Evolutionary conservation across 2,329 filamentous ascomycete species (phyloP), one percentile per base, ranked within the genome.

Genomic region (Cladophialophora carrionii): DNA sequence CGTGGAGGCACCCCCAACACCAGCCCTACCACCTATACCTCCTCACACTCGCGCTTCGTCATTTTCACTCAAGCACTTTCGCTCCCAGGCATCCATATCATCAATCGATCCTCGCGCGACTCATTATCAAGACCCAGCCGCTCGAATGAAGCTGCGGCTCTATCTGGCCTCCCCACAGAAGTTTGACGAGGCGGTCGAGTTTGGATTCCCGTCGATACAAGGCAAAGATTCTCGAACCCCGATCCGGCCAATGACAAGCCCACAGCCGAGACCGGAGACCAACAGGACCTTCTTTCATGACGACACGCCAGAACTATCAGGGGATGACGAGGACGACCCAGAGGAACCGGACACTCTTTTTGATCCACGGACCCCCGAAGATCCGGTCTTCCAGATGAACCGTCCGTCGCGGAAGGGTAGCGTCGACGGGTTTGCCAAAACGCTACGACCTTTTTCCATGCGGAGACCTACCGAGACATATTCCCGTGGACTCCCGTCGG

Each of bases 111-210:
- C 88, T 4, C 83, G 85, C 37, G 90, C 91, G 3, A 86, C 90
- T 43, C 90, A 96, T 78, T 97, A 96, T 73, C 91, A 92, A 75
- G 92, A 97, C 72, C 92, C 92, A 0, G 91, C 96, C 74, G 91
- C 93, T 46, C 87, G 94, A 37, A 83, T 91, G 72, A 96, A 96
- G 78, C 81, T 98, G 22, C 88, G 92, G 12, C 87, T 91, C 6
- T 96, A 93, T 73, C 85, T 96, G 22, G 90, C 91, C 7, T 96
- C 92, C 1, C 90, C 93, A 0, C 91, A 96, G 71, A 96, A 96
- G 75, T 98, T 98, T 72, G 94, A 98, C 74, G 94, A 98, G 77
- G 92, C 91, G 1, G 86, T 98, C 59, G 91, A 96, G 75, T 97
- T 96, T 77, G 94, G 94, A 0, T 98, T 97, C 72, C 92, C 92